Conservation (phyloP, 176 grass and related monocot genomes). For the Poa pratensis region DNA sequence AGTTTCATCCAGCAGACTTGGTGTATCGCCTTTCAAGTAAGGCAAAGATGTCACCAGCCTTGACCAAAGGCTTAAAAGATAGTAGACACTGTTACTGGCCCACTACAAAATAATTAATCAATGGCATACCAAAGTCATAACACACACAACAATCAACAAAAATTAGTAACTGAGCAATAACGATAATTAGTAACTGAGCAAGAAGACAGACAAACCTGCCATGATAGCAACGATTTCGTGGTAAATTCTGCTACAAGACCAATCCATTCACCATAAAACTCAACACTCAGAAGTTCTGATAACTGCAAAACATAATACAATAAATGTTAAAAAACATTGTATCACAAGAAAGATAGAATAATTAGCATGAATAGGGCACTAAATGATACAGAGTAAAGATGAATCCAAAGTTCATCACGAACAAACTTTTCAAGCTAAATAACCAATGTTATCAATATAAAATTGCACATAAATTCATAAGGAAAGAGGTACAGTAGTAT, state of each 20-base stretch:
- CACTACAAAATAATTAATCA: conserved; percentile 60
- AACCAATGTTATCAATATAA: too few species aligned
- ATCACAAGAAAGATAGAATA: background rate
- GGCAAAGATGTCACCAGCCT: conserved; percentile 97
- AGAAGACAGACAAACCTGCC: conserved; percentile 82
- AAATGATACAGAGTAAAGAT: too few species aligned
- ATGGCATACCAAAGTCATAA: conserved; percentile 44
- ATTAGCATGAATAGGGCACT: too few species aligned
- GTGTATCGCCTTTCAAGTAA: conserved; percentile 96
- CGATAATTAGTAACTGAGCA: background rate
- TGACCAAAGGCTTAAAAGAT: conserved; percentile 95
- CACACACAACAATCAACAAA: conserved; percentile 10
- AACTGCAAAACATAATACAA: conserved; percentile 62
- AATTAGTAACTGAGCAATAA: conserved; percentile 20
- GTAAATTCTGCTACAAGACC: conserved; percentile 92
- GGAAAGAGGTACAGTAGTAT: too few species aligned
- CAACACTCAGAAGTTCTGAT: conserved; percentile 86
- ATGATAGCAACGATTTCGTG: conserved; percentile 91
- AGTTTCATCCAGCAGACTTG: conserved; percentile 96
- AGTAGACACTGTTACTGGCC: conserved; percentile 98
- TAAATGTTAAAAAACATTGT: background rate
- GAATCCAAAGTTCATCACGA: too few species aligned
- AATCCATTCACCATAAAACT: conserved; percentile 99
- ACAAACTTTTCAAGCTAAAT: too few species aligned
- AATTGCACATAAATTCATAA: too few species aligned